phyloP scores from a whole-genome alignment of 441 rosid species.

The Sinapis alba region DNA sequence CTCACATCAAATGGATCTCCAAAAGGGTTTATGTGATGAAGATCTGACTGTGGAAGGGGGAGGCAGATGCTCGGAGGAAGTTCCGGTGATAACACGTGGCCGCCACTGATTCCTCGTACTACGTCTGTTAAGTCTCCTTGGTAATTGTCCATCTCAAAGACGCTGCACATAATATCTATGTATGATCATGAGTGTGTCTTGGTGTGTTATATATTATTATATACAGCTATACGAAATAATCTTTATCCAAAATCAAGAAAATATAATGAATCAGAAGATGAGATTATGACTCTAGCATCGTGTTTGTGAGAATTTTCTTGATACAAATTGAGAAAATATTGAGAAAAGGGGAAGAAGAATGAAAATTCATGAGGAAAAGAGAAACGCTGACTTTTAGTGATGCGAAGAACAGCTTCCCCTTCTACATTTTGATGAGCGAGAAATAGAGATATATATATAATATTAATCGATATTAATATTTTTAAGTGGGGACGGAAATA shows the following conservation, averaged over 20 bases:
- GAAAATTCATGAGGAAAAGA: constrained; percentile 34
- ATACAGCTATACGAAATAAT: constrained; percentile 21
- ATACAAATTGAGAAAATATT: constrained; percentile 22
- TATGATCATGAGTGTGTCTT: constrained; percentile 8
- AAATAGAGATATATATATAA: constrained; percentile 24
- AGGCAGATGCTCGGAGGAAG: constrained; percentile 25
- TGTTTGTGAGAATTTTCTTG: constrained; percentile 19
- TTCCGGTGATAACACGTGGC: constrained; percentile 30
- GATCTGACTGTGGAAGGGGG: constrained; percentile 37
- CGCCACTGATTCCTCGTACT: constrained; percentile 50
- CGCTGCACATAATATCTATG: constrained; percentile 51
- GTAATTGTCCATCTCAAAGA: constrained; percentile 66
- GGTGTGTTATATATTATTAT: constrained; percentile 3
- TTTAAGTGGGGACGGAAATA: constrained; percentile 24
- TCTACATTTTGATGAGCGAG: constrained; percentile 26
- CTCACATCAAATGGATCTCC: constrained; percentile 82
- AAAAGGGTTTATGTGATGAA: constrained; percentile 38
- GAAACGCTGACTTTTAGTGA: constrained; percentile 89
- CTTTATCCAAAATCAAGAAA: constrained; percentile 21
- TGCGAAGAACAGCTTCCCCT: constrained; percentile 42
- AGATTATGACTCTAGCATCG: constrained; percentile 6
- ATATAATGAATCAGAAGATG: not conserved
- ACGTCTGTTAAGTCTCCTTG: constrained; percentile 94
- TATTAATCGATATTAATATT: constrained; percentile 22
- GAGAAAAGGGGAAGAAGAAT: constrained; percentile 23